These are phyloP conservation scores for Russula olivacea DNA, from an alignment of 768 basidiomycete genomes.

Conservation along the genomic window DNA sequence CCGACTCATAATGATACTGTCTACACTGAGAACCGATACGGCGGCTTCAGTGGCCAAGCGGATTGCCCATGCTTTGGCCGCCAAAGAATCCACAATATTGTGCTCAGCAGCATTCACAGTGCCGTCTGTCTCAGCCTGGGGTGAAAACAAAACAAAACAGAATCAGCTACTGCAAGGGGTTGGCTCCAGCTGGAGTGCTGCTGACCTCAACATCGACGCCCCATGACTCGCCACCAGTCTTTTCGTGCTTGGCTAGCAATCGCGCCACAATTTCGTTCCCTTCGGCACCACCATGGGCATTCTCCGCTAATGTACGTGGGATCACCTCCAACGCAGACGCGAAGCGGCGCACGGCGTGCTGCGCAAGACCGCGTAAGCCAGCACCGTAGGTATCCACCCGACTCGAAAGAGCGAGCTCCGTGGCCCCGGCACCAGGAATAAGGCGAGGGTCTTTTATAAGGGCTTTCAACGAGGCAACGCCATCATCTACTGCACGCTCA, in stretches of 20 bases:
- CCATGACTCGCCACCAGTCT: slow-evolving; percentile 64
- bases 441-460: slow-evolving; percentile 84
- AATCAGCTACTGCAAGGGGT: slow-evolving; percentile 11
- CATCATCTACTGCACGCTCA: slow-evolving; percentile 94
- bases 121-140: slow-evolving; percentile 71
- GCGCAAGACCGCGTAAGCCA: slow-evolving; percentile 82
- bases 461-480: slow-evolving; percentile 92
- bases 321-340: slow-evolving; percentile 88
- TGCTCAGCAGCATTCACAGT: slow-evolving; percentile 57
- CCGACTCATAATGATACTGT: slow-evolving; percentile 96
- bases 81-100: slow-evolving; percentile 81
- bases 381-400: slow-evolving; percentile 82
- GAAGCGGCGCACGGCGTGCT: slow-evolving; percentile 90
- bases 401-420: slow-evolving; percentile 87
- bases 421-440: slow-evolving; percentile 91
- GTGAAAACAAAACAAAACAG: background rate
- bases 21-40: slow-evolving; percentile 85
- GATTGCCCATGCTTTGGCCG: slow-evolving; percentile 87
- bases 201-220: slow-evolving; percentile 87
- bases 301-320: slow-evolving; percentile 90
- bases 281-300: slow-evolving; percentile 84
- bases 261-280: slow-evolving; percentile 88
- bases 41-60: slow-evolving; percentile 89
- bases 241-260: slow-evolving; percentile 86
- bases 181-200: background rate